Conservation (phyloP, 2,329 filamentous ascomycete genomes). For the Colletotrichum tanaceti region DNA sequence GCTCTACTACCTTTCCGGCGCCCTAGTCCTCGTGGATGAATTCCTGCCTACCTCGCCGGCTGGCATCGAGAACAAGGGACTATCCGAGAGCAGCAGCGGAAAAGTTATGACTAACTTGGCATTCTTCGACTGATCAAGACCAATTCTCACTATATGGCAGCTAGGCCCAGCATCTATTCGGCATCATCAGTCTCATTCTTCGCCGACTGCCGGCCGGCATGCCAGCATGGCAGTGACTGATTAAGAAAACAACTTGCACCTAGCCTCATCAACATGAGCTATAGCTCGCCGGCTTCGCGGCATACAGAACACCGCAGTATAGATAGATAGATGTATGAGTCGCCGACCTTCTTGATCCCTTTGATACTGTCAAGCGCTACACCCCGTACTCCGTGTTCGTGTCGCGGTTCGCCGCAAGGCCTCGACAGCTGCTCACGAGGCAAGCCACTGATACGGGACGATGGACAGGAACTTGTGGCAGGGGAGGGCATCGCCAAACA, state of each 20-base stretch:
- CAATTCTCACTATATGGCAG: slow-evolving; percentile 3
- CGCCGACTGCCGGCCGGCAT: slow-evolving; percentile 11
- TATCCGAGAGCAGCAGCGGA: slow-evolving; percentile 11
- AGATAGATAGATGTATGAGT: neutral
- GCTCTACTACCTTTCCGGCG: slow-evolving; percentile 12
- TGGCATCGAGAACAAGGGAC: neutral
- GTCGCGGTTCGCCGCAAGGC: slow-evolving; percentile 21
- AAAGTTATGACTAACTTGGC: slow-evolving; percentile 1
- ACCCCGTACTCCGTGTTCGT: slow-evolving; percentile 3
- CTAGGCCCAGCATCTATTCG: neutral
- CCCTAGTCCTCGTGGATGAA: neutral
- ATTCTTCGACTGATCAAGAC: slow-evolving; percentile 18
- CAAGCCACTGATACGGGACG: slow-evolving; percentile 5
- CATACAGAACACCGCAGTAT: slow-evolving; percentile 28
- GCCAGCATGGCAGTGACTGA: slow-evolving; percentile 16
- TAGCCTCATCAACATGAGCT: slow-evolving; percentile 7
- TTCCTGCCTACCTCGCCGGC: neutral
- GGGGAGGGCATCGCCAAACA: slow-evolving; percentile 8
- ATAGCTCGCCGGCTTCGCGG: slow-evolving; percentile 10
- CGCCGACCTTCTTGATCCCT: neutral
- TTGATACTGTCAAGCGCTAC: neutral
- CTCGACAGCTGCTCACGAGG: slow-evolving; percentile 7
- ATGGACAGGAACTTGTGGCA: neutral
- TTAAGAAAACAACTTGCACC: slow-evolving; percentile 12
- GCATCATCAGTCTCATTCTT: slow-evolving; percentile 9